Evolutionary conservation across 2,329 filamentous ascomycete genomes (phyloP), one percentile per base, ranked within the genome.

Genomic region (Cryphonectria nitschkei): DNA sequence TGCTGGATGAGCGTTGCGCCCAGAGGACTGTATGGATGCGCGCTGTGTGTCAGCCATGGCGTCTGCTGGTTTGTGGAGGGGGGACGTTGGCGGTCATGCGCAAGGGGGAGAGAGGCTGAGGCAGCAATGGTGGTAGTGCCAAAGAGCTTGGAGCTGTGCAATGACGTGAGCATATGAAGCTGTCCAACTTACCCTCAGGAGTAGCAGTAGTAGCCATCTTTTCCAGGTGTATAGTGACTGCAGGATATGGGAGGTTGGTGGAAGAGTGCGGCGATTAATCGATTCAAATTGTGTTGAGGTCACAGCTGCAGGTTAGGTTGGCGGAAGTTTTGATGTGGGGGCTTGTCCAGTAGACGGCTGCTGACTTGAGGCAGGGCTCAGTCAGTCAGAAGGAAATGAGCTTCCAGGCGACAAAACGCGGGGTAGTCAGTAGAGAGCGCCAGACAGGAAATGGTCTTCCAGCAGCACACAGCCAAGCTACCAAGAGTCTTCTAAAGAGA

Each of bases 1-100:
- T 86, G 77, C 83, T 85, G 79, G 91, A 96, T 63, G 95, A 98
- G 87, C 96, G 95, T 87, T 99, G 96, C 75, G 96, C 95, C 96
- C 96, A 99, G 83, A 94, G 92, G 77, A 99, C 96, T 98, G 78
- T 46, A 50, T 52, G 62, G 9, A 34, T n/a, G 46, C 56, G 65
- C 26, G 46, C 37, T 43, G 56, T 60, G 65, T 43, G 37, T 70
- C 32, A 66, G 22, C 22, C 39, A 60, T 37, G 32, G 39, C 13
- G 22, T 54, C 41, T 52, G 29, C 26, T 16, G 41, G 43, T 32
- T 8, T 41, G 4, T 8, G 64, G 39, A 26, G 26, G 7, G 3
- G 56, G 9, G 32, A 26, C 26, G 46, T 9, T 39, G n/a, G 29
- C 9, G 46, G 29, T 64, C n/a, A 63, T 65, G 65, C 65, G 52